Conservation (phyloP, 257 asterid species). For the Nicotiana otophora region DNA sequence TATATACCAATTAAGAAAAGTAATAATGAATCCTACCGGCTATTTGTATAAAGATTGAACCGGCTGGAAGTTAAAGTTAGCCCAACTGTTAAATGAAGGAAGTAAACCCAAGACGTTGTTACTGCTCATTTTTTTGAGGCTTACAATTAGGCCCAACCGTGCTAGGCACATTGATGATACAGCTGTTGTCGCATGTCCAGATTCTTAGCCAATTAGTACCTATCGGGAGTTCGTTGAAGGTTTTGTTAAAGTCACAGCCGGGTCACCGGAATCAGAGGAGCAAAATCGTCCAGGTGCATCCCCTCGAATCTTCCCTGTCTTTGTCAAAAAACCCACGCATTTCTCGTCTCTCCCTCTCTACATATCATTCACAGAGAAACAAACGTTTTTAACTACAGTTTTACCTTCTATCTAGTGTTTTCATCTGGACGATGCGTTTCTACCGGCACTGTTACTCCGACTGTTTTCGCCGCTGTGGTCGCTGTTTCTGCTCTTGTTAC, state of each 20-base stretch:
- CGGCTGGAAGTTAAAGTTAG: no score
- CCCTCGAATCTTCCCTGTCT: conserved; percentile 18
- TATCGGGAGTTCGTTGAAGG: background rate
- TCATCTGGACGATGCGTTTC: conserved; percentile 27
- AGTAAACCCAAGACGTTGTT: no score
- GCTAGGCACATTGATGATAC: background rate
- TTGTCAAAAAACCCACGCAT: conserved; percentile 36
- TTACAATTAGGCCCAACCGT: background rate
- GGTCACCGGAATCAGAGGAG: background rate
- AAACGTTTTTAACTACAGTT: background rate
- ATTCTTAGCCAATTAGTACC: background rate
- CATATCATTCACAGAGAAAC: conserved; percentile 12
- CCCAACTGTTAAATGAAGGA: no score
- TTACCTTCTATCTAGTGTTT: background rate
- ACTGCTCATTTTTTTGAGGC: background rate
- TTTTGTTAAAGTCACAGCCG: background rate
- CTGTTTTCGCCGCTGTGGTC: conserved; percentile 11
- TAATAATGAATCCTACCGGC: no score
- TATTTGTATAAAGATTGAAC: no score
- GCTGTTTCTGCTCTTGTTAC: conserved; percentile 22
- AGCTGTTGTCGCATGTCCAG: background rate
- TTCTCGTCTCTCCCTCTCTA: background rate
- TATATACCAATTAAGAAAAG: no score
- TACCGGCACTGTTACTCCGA: background rate
- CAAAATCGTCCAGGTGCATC: conserved; percentile 31